Evolutionary conservation across 2,329 filamentous ascomycete species (phyloP).

Genomic region (Penicillium sp.): DNA sequence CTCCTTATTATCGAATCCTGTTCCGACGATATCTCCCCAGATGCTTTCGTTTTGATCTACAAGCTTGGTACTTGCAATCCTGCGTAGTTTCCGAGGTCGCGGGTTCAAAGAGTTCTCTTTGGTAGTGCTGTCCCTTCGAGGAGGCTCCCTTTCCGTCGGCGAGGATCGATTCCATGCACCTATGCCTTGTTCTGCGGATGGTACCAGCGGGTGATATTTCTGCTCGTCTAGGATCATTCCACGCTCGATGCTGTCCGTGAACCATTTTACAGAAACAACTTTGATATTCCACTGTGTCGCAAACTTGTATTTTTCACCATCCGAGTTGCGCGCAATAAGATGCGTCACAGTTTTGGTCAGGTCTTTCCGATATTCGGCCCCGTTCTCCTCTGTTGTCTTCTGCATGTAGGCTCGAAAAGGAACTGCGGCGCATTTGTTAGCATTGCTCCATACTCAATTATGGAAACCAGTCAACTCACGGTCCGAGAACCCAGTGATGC

Average conservation of each 20-base stretch:
- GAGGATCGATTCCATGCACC: slow-evolving; percentile 62
- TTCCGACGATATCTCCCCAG: slow-evolving; percentile 80
- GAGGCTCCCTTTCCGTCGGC: slow-evolving; percentile 12
- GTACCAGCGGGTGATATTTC: slow-evolving; percentile 69
- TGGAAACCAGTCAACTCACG: slow-evolving; percentile 35
- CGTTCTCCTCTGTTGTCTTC: slow-evolving; percentile 57
- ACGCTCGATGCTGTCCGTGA: slow-evolving; percentile 69
- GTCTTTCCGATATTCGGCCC: slow-evolving; percentile 78
- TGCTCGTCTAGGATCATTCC: slow-evolving; percentile 85
- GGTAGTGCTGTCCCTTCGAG: slow-evolving; percentile 23
- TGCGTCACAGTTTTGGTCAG: slow-evolving; percentile 80
- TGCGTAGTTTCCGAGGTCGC: slow-evolving; percentile 70
- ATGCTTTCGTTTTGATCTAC: slow-evolving; percentile 69
- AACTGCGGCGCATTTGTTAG: slow-evolving; percentile 36
- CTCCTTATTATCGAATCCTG: slow-evolving; percentile 25
- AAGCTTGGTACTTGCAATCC: slow-evolving; percentile 76
- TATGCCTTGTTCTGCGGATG: slow-evolving; percentile 61
- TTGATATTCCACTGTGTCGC: slow-evolving; percentile 74
- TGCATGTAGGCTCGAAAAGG: slow-evolving; percentile 62
- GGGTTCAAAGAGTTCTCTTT: slow-evolving; percentile 45
- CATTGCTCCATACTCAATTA: slow-evolving; percentile 5
- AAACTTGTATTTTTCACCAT: slow-evolving; percentile 82
- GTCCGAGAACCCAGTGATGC: slow-evolving; percentile 62
- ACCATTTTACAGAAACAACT: slow-evolving; percentile 75
- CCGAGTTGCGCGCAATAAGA: slow-evolving; percentile 67